A percentile compares a stretch with the other conserved stretches of the same genome.
Evolutionary conservation across 2,329 filamentous ascomycete genomes (phyloP).

Genomic region (Penicillium glabrum): DNA sequence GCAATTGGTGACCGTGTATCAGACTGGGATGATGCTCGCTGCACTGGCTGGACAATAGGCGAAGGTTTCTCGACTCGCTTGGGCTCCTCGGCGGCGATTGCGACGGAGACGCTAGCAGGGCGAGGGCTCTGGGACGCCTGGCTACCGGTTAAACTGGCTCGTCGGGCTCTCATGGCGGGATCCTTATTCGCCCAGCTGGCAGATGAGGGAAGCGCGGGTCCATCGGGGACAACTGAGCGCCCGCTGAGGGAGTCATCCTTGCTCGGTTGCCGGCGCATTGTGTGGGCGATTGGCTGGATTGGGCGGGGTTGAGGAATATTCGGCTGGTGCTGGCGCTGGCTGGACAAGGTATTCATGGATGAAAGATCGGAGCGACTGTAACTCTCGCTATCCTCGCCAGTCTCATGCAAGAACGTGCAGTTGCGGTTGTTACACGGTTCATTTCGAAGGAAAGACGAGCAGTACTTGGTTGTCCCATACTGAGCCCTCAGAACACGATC

Average conservation of each 20-base stretch:
- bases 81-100: slow-evolving; percentile 34
- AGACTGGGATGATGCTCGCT: slow-evolving; percentile 25
- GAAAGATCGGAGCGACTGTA: slow-evolving; percentile 93
- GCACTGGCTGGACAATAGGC: slow-evolving; percentile 23
- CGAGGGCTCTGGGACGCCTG: slow-evolving; percentile 80
- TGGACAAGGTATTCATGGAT: slow-evolving; percentile 86
- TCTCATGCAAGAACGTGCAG: slow-evolving; percentile 97
- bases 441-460: slow-evolving; percentile 91
- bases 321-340: slow-evolving; percentile 67
- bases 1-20: slow-evolving; percentile 20
- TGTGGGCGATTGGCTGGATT: slow-evolving; percentile 53
- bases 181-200: slow-evolving; percentile 85
- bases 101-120: slow-evolving; percentile 48
- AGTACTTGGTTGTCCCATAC: slow-evolving; percentile 95
- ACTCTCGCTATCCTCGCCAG: slow-evolving; percentile 96
- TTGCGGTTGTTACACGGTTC: slow-evolving; percentile 93
- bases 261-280: slow-evolving; percentile 73
- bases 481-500: slow-evolving; percentile 75
- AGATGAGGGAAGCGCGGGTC: slow-evolving; percentile 86
- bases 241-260: slow-evolving; percentile 65
- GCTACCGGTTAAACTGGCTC: slow-evolving; percentile 74
- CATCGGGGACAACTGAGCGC: slow-evolving; percentile 66
- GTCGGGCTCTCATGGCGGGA: slow-evolving; percentile 64
- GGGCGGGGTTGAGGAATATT: slow-evolving; percentile 50
- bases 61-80: slow-evolving; percentile 36